phyloP scores from a whole-genome alignment of 2,329 filamentous ascomycete genomes.

The Xylaria sp. region DNA sequence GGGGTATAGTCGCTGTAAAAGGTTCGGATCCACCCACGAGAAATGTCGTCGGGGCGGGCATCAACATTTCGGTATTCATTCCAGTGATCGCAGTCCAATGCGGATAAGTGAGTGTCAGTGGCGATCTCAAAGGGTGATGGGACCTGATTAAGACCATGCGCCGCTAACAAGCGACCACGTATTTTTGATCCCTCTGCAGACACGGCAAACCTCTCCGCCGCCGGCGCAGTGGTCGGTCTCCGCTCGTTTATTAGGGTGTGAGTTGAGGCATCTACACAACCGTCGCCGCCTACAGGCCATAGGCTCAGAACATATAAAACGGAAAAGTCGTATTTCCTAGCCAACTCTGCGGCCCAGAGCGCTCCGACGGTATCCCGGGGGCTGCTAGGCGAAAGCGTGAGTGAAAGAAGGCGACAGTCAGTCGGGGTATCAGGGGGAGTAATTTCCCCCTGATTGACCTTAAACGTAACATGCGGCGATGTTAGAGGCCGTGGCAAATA shows the following conservation, averaged over 20 bases:
- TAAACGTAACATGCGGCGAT: conserved; percentile 26
- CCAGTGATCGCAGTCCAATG: conserved; percentile 37
- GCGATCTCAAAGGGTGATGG: conserved; percentile 40
- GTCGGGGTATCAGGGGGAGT: conserved; percentile 46
- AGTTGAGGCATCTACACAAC: conserved; percentile 34
- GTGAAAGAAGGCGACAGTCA: conserved; percentile 54
- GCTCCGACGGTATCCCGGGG: conserved; percentile 61
- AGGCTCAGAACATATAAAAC: conserved; percentile 69
- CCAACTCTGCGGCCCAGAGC: conserved; percentile 66
- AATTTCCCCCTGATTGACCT: conserved; percentile 38
- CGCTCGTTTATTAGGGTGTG: conserved; percentile 8
- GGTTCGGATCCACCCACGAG: conserved; percentile 40
- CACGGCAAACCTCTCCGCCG: not conserved
- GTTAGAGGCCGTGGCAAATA: conserved; percentile 13
- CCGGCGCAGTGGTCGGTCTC: not conserved
- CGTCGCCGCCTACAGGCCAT: conserved; percentile 57
- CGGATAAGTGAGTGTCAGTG: conserved; percentile 38
- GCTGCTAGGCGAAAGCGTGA: conserved; percentile 58
- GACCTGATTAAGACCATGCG: conserved; percentile 38
- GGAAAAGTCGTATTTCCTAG: conserved; percentile 66
- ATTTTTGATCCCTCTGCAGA: conserved; percentile 18
- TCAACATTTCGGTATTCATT: conserved; percentile 40
- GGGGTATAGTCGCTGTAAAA: conserved; percentile 35
- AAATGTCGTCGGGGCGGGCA: conserved; percentile 35
- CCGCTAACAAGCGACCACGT: conserved; percentile 38